Percentiles rank a stretch among this genome's conserved stretches.
These are phyloP conservation scores for Phytophthora colocasiae DNA, from an alignment of 352 stramenopile genomes.

Conservation along the genomic window DNA sequence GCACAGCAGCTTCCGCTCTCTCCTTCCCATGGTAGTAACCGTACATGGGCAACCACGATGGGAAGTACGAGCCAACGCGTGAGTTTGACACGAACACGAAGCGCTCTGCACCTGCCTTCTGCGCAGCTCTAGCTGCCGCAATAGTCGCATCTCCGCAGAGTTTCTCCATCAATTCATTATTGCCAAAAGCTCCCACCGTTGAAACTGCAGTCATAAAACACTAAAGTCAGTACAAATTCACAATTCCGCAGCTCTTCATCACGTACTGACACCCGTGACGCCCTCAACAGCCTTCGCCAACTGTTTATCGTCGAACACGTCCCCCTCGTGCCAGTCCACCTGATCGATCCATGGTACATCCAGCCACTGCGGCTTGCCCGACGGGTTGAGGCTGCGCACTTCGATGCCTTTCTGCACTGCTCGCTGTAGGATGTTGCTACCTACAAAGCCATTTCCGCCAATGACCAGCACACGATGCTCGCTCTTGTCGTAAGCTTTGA, in stretches of 20 bases:
- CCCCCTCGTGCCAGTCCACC: conserved; percentile 89
- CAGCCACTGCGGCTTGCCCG: conserved; percentile 82
- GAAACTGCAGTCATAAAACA: conserved; percentile 61
- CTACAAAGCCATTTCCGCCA: conserved; percentile 91
- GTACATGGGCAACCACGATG: conserved; percentile 78
- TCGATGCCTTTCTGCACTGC: conserved; percentile 89
- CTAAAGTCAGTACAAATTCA: conserved; percentile 7
- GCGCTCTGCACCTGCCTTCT: conserved; percentile 73
- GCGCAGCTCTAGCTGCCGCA: conserved; percentile 69
- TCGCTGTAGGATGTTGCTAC: conserved; percentile 90
- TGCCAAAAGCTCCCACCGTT: conserved; percentile 89
- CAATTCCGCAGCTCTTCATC: neutral
- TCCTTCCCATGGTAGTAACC: conserved; percentile 93
- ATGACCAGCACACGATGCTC: conserved; percentile 87
- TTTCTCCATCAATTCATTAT: conserved; percentile 90
- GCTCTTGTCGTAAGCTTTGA: conserved; percentile 66
- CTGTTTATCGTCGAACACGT: conserved; percentile 81
- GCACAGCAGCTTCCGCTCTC: conserved; percentile 80
- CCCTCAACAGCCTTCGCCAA: conserved; percentile 74
- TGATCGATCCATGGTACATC: conserved; percentile 83
- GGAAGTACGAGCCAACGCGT: conserved; percentile 81
- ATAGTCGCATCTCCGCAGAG: conserved; percentile 91
- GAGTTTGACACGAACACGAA: conserved; percentile 94
- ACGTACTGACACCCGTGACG: conserved; percentile 84
- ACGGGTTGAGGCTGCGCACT: conserved; percentile 87